Evolutionary conservation across 2,329 filamentous ascomycete genomes (phyloP).

Genomic region (Mollisia scopiformis): DNA sequence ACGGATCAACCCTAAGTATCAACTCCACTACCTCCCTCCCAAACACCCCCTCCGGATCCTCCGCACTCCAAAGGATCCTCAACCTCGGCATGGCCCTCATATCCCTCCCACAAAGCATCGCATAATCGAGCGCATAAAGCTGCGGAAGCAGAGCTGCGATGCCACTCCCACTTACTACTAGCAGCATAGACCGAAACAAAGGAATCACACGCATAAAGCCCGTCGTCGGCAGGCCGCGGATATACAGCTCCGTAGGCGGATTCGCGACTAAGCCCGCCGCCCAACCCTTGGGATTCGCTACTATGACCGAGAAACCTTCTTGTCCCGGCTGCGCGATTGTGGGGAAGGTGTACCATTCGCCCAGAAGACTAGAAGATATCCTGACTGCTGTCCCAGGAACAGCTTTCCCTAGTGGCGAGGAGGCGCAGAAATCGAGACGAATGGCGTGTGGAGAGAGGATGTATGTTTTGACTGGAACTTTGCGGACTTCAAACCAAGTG

Average conservation of each 20-base stretch:
- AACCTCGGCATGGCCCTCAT: too few relatives aligned
- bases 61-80: conserved; percentile 43
- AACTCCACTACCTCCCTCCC: conserved; percentile 37
- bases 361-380: conserved; percentile 63
- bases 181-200: conserved; percentile 65
- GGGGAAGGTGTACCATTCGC: conserved; percentile 78
- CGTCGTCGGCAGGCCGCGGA: conserved; percentile 67
- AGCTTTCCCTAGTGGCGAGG: too few relatives aligned
- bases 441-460: conserved; percentile 73
- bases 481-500: conserved; percentile 74
- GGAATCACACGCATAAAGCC: conserved; percentile 70
- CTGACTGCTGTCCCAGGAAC: conserved; percentile 60
- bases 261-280: conserved; percentile 64
- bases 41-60: conserved; percentile 38
- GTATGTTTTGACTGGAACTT: conserved; percentile 66
- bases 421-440: conserved; percentile 70
- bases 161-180: conserved; percentile 74
- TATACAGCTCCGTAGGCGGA: conserved; percentile 66
- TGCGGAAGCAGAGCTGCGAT: conserved; percentile 66
- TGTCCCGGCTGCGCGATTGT: conserved; percentile 64
- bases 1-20: conserved; percentile 36
- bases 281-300: conserved; percentile 79
- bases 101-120: too few relatives aligned
- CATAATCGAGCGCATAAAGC: conserved; percentile 27
- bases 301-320: conserved; percentile 66